phyloP scores from a whole-genome alignment of 129 eudicot species.

The Heracleum sosnowskyi region DNA sequence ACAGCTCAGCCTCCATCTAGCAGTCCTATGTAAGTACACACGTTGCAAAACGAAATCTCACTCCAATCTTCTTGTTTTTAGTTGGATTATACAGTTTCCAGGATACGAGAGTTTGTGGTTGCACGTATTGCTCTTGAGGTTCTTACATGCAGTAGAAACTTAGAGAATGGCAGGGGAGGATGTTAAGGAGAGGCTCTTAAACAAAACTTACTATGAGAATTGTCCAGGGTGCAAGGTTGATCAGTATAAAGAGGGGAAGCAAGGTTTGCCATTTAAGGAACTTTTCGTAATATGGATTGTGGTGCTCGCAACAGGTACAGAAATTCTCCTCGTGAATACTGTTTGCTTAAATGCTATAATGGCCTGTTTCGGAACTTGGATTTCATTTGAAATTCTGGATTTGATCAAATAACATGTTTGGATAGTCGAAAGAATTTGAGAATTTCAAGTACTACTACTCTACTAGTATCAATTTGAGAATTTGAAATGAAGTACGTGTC shows the following conservation, averaged over 20 bases:
- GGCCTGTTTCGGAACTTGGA: no score
- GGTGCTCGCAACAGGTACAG: slow-evolving; percentile 50
- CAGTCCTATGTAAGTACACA: neutral
- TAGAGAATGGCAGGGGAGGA: slow-evolving; percentile 19
- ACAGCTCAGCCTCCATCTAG: neutral
- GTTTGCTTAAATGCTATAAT: neutral
- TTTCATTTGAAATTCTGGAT: no score
- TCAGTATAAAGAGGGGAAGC: slow-evolving; percentile 27
- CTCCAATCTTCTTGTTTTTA: neutral
- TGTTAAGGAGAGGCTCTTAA: slow-evolving; percentile 32
- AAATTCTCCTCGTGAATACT: neutral
- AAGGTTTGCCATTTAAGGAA: slow-evolving; percentile 51
- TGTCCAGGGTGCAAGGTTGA: slow-evolving; percentile 79
- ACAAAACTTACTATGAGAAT: slow-evolving; percentile 31
- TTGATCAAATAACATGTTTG: no score
- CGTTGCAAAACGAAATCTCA: neutral
- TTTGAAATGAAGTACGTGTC: no score
- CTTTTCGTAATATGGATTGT: slow-evolving; percentile 53
- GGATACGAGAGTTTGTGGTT: neutral
- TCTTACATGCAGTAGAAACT: neutral
- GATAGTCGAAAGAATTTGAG: no score
- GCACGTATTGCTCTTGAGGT: neutral
- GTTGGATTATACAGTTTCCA: neutral
- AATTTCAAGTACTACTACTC: no score
- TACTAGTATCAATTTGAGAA: no score